Percentiles rank a stretch among this genome's conserved stretches.
These are phyloP conservation scores for Sclerotinia spermophila DNA, from an alignment of 2,329 filamentous ascomycete genomes.

Conservation along the genomic window DNA sequence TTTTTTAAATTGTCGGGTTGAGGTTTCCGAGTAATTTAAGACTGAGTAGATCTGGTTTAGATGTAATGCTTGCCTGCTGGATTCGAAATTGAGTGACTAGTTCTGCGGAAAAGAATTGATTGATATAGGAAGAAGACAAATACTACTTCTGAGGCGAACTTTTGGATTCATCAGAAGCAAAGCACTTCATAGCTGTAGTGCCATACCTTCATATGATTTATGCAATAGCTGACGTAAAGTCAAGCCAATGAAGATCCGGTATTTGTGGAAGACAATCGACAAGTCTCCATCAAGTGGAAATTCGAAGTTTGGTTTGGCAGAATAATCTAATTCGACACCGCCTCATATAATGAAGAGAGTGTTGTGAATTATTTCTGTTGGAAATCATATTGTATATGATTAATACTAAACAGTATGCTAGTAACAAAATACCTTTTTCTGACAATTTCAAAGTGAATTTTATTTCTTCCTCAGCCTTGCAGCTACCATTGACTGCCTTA, in stretches of 20 bases:
- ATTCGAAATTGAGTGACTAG: neutral
- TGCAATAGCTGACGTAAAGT: neutral
- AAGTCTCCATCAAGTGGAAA: neutral
- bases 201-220: neutral
- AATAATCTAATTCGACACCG: neutral
- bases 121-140: neutral
- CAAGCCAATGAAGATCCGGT: neutral
- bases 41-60: too few relatives aligned
- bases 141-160: neutral
- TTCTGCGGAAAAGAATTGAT: neutral
- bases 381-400: too few relatives aligned
- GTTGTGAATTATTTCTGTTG: neutral
- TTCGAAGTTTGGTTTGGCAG: neutral
- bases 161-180: too few relatives aligned
- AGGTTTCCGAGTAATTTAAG: too few relatives aligned
- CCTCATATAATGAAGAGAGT: neutral
- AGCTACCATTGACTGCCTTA: neutral
- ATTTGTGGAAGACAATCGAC: neutral
- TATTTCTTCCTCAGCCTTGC: neutral
- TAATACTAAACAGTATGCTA: too few relatives aligned
- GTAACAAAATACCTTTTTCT: too few relatives aligned
- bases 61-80: too few relatives aligned
- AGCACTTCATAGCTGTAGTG: neutral
- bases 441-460: neutral
- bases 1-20: too few relatives aligned